Evolutionary conservation across 2,329 filamentous ascomycete species (phyloP), one percentile per base, ranked within the genome.

Genomic region (Westerdykella ornata): DNA sequence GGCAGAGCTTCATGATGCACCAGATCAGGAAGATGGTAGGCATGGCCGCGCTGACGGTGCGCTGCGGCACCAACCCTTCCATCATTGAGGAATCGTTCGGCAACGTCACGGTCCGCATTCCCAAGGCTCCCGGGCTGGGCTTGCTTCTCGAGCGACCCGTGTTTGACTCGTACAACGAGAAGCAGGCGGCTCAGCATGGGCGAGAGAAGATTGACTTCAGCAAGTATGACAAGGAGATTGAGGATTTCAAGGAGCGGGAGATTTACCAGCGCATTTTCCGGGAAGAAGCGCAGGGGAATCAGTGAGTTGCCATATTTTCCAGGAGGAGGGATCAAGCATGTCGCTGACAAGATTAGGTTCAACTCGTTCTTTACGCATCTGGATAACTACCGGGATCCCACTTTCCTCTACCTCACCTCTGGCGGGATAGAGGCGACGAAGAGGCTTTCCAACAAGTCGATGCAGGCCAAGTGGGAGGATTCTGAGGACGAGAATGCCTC

Each of bases 1-100:
- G 92, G 0, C 92, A 98, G 68, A 90, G 84, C 60, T 98, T 98
- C 75, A 98, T 98, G 92, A 98, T 98, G 92, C 92, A 98, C 68
- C 92, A 98, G 71, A 98, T 98, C 67, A 84, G 92, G 59, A 98
- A 97, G 70, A 97, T 98, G 92, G 87, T 98, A 13, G 88, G 86
- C 42, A 88, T 98, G 84, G 87, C 81, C 7, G 81, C 87, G 26
- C 74, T 98, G 45, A 73, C 90, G 5, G 84, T 94, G 5, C 82
- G 92, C 29, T 94, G 85, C 63, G 92, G 88, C 38, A 82, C 82
- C n/a, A 74, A 85, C 3, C 72, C 81, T 3, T 70, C 77, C 9
- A 78, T 85, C 19, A 85, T 98, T 52, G 64, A 70, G 1, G 77
- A 94, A 46, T 86, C 81, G 45, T 94, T 94, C 64, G 78, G 77